Conservation (phyloP, 2,329 filamentous ascomycete genomes). For the Fusarium humuli region DNA sequence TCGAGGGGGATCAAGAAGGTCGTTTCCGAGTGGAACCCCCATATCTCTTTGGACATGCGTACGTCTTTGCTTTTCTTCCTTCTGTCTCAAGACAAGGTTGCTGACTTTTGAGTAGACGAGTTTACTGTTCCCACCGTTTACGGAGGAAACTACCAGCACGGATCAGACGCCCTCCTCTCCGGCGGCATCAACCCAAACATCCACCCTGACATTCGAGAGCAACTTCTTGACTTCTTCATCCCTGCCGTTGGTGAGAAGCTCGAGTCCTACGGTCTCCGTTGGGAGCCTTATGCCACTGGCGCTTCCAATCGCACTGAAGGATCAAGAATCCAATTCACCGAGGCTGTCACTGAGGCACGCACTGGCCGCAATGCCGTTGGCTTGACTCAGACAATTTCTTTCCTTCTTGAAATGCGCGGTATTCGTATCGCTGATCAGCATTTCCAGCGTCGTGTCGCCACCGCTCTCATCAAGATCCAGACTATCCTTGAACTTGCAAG, state of each 20-base stretch:
- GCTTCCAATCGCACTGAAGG: conserved; percentile 5
- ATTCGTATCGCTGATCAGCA: conserved; percentile 20
- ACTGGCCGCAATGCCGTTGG: conserved; percentile 9
- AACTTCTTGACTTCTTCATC: conserved; percentile 14
- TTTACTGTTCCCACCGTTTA: conserved; percentile 10
- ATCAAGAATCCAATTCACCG: neutral
- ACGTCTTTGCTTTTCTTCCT: accelerated
- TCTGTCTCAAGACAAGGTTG: accelerated
- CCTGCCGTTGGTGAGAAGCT: neutral
- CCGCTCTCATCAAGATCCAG: conserved; percentile 14
- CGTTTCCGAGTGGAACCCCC: conserved; percentile 11
- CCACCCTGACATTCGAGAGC: conserved; percentile 12
- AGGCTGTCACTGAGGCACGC: conserved; percentile 15
- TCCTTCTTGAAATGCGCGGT: conserved; percentile 11
- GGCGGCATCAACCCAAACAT: conserved; percentile 22
- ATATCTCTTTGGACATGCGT: conserved; percentile 21
- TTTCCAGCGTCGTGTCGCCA: conserved; percentile 19
- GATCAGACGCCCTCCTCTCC: neutral
- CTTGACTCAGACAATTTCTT: conserved; percentile 7
- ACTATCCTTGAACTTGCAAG: conserved; percentile 13
- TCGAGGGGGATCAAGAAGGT: conserved; percentile 8
- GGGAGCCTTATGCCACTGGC: conserved; percentile 23
- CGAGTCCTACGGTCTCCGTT: neutral
- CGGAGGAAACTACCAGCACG: conserved; percentile 16
- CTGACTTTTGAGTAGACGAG: neutral